Evolutionary conservation across 495 filamentous ascomycete species (phyloP), one percentile per base, ranked within the genome.

Genomic region (Penicillium crystallinum): DNA sequence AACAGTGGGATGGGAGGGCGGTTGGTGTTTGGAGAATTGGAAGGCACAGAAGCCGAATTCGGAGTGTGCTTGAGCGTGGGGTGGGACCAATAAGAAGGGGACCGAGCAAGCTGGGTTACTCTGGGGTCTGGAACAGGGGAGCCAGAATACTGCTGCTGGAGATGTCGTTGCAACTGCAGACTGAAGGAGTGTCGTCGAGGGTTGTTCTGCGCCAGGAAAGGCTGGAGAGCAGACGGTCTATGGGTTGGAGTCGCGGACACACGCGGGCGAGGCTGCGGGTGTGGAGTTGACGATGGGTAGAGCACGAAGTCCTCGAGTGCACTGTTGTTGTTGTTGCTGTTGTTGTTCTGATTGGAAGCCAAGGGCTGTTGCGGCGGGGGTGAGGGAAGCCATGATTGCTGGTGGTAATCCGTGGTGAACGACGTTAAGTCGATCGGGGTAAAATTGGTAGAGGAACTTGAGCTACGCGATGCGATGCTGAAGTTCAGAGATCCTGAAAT

Each of bases 391-490:
- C 81, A 84, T 85, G 73, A 45, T 80, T 77, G 74, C 72, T 78
- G 79, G 66, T 65, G 63, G 59, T 76, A 73, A 82, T 82, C 81
- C 81, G 81, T 85, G 75, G 69, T 84, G 79, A 77, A 79, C 76
- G 80, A 81, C 72, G 70, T 74, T 58, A 76, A 55, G 78, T 78
- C 74, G 77, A 75, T 72, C 71, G 75, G 57, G 58, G 67, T 56
- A 67, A 69, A 70, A 58, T 64, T 72, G 71, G 67, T 64, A 48
- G 57, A 47, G 59, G 76, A 77, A 80, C 77, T 77, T 69, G 71
- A 77, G 75, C 69, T 69, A 77, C 70, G 67, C 72, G 72, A 68
- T 56, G 73, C 71, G 69, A 63, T 69, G 72, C 76, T 73, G 53
- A 72, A 77, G 76, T 80, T 80, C 77, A 79, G 74, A 82, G 78